A percentile compares a stretch with the other conserved stretches of the same genome.
Evolutionary conservation across 2,329 filamentous ascomycete genomes (phyloP).

Genomic region (Chaetomium globosum): DNA sequence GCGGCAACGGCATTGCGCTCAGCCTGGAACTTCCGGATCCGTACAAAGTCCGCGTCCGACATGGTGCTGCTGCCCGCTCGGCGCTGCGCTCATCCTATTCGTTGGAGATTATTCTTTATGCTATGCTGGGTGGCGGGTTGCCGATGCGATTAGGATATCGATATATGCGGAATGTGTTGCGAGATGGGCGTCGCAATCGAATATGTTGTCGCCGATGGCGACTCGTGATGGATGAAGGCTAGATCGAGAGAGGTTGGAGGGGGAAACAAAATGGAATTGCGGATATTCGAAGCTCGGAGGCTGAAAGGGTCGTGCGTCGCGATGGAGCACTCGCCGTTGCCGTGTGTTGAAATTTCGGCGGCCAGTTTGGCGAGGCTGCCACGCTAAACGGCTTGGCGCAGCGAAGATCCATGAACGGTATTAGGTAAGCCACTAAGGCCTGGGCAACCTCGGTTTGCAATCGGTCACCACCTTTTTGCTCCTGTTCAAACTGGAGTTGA

Average conservation of each 20-base stretch:
- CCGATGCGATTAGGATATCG: not conserved
- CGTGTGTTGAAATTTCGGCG: slow-evolving; percentile 32
- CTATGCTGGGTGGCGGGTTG: not conserved
- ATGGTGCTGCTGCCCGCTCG: slow-evolving; percentile 45
- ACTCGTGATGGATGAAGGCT: slow-evolving; percentile 12
- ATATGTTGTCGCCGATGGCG: slow-evolving; percentile 15
- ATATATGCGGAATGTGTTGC: not conserved
- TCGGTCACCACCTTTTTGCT: not conserved
- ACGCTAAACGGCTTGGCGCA: slow-evolving; percentile 25
- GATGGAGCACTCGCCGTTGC: slow-evolving; percentile 26
- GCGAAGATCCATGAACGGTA: not conserved
- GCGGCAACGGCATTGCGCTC: slow-evolving; percentile 84
- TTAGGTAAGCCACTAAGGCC: slow-evolving; percentile 28
- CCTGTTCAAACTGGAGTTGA: not conserved
- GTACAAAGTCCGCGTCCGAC: slow-evolving; percentile 83
- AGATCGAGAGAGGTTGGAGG: not conserved
- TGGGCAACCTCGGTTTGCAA: not conserved
- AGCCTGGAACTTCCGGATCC: slow-evolving; percentile 83
- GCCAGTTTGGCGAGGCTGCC: slow-evolving; percentile 19
- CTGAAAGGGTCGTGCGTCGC: slow-evolving; percentile 24
- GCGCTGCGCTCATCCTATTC: slow-evolving; percentile 33
- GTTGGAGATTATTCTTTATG: not conserved
- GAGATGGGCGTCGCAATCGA: not conserved
- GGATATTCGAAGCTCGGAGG: slow-evolving; percentile 16
- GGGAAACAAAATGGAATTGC: not conserved